These are phyloP conservation scores for Exophiala mesophila DNA, from an alignment of 2,329 filamentous ascomycete genomes.

Conservation along the genomic window DNA sequence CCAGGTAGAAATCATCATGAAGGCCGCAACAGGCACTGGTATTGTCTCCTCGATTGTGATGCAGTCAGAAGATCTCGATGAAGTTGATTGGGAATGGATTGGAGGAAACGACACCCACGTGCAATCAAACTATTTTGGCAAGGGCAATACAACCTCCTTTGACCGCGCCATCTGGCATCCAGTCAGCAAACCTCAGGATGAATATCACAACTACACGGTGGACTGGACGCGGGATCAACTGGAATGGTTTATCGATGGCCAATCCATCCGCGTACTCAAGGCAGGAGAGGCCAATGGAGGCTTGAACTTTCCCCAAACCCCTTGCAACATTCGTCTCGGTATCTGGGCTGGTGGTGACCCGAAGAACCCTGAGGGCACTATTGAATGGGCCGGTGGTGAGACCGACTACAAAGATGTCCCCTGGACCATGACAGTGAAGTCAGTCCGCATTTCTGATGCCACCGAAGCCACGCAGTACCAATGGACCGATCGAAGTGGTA, in stretches of 20 bases:
- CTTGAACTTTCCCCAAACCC: slow-evolving; percentile 83
- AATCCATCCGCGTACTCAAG: slow-evolving; percentile 69
- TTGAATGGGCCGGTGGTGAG: slow-evolving; percentile 80
- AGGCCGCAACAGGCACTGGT: slow-evolving; percentile 67
- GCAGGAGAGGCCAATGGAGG: slow-evolving; percentile 61
- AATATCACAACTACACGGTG: slow-evolving; percentile 80
- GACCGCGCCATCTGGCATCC: slow-evolving; percentile 62
- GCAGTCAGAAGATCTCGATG: slow-evolving; percentile 77
- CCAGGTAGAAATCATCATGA: slow-evolving; percentile 70
- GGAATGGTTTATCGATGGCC: slow-evolving; percentile 78
- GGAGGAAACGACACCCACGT: slow-evolving; percentile 60
- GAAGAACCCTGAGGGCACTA: slow-evolving; percentile 70
- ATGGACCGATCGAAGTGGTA: slow-evolving; percentile 38
- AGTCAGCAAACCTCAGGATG: slow-evolving; percentile 59
- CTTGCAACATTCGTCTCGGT: slow-evolving; percentile 91
- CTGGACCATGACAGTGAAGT: slow-evolving; percentile 79
- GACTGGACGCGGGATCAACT: slow-evolving; percentile 87
- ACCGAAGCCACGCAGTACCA: slow-evolving; percentile 35
- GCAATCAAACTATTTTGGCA: slow-evolving; percentile 72
- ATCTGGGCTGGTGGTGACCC: slow-evolving; percentile 88
- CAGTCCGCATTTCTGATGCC: slow-evolving; percentile 58
- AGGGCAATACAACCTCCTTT: slow-evolving; percentile 66
- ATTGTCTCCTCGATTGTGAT: slow-evolving; percentile 79
- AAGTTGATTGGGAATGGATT: slow-evolving; percentile 82
- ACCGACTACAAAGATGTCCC: slow-evolving; percentile 81